phyloP scores from a whole-genome alignment of 345 rosid genomes.

The Bruguiera gymnorhiza region DNA sequence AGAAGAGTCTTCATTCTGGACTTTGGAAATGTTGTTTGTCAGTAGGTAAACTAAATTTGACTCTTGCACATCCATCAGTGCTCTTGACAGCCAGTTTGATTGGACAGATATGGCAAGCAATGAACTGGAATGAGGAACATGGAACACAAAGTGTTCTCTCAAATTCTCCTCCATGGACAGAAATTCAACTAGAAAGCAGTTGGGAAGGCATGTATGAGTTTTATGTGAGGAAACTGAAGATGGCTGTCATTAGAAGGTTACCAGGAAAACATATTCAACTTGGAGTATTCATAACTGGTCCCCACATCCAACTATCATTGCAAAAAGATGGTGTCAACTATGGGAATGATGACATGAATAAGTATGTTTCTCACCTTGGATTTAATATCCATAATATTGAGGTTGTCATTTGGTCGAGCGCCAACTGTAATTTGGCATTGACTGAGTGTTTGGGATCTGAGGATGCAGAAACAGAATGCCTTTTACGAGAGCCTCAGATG shows the following conservation, averaged over 20 bases:
- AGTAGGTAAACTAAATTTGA: slow-evolving; percentile 59
- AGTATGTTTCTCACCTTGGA: slow-evolving; percentile 45
- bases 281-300: slow-evolving; percentile 68
- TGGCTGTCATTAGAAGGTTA: slow-evolving; percentile 42
- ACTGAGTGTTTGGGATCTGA: slow-evolving; percentile 31
- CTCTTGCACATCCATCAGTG: slow-evolving; percentile 50
- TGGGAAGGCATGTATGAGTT: slow-evolving; percentile 38
- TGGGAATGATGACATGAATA: slow-evolving; percentile 25
- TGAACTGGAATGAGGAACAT: slow-evolving; percentile 35
- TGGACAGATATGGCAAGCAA: slow-evolving; percentile 48
- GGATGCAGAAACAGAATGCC: slow-evolving; percentile 44
- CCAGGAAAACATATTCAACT: slow-evolving; percentile 68
- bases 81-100: slow-evolving; percentile 50
- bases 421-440: slow-evolving; percentile 39
- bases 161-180: slow-evolving; percentile 24
- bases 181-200: slow-evolving; percentile 33
- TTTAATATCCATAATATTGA: slow-evolving; percentile 69
- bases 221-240: slow-evolving; percentile 40
- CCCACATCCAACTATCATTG: slow-evolving; percentile 46
- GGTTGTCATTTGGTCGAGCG: slow-evolving; percentile 55
- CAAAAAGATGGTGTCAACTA: slow-evolving; percentile 37
- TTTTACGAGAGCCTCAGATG: slow-evolving; percentile 43
- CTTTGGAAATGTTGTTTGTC: slow-evolving; percentile 60
- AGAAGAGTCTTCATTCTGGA: slow-evolving; percentile 42
- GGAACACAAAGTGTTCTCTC: slow-evolving; percentile 29